Percentiles rank a stretch among this genome's conserved stretches.
These are phyloP conservation scores for Kazachstania kunashirensis DNA, from an alignment of 805 yeast species.

Conservation along the genomic window DNA sequence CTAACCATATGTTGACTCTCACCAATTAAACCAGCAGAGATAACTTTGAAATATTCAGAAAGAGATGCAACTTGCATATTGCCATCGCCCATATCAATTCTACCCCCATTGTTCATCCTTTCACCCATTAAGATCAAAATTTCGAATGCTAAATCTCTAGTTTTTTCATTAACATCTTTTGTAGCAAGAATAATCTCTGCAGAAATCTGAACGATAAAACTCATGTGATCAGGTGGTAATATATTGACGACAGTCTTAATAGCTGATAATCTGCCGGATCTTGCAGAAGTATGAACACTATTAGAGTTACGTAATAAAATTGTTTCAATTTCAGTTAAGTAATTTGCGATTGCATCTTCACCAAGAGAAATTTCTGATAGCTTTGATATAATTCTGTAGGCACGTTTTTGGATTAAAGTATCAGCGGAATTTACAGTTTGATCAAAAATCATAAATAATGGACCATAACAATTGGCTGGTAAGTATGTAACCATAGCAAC, in stretches of 20 bases:
- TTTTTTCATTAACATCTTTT: slow-evolving; percentile 85
- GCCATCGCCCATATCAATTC: slow-evolving; percentile 43
- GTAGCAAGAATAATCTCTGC: slow-evolving; percentile 87
- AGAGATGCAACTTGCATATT: slow-evolving; percentile 42
- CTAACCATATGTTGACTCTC: slow-evolving; percentile 92
- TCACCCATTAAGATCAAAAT: slow-evolving; percentile 73
- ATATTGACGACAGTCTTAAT: slow-evolving; percentile 49
- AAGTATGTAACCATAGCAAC: slow-evolving; percentile 81
- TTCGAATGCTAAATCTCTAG: slow-evolving; percentile 72
- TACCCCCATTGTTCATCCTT: slow-evolving; percentile 56
- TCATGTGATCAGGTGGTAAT: slow-evolving; percentile 55
- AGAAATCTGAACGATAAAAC: slow-evolving; percentile 69
- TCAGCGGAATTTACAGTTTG: slow-evolving; percentile 50
- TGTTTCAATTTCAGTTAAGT: slow-evolving; percentile 48
- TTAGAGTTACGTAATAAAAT: slow-evolving; percentile 51
- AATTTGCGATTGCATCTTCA: slow-evolving; percentile 39
- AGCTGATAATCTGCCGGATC: slow-evolving; percentile 69
- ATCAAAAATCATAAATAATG: slow-evolving; percentile 69
- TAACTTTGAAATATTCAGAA: slow-evolving; percentile 81
- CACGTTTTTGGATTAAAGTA: slow-evolving; percentile 75
- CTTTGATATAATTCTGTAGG: slow-evolving; percentile 68
- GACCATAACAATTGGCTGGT: slow-evolving; percentile 58
- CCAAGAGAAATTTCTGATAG: slow-evolving; percentile 66
- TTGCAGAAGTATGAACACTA: slow-evolving; percentile 58
- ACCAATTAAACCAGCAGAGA: slow-evolving; percentile 93